These are phyloP conservation scores for Penicillium coprophilum DNA, from an alignment of 495 filamentous ascomycete species.

Conservation along the genomic window DNA sequence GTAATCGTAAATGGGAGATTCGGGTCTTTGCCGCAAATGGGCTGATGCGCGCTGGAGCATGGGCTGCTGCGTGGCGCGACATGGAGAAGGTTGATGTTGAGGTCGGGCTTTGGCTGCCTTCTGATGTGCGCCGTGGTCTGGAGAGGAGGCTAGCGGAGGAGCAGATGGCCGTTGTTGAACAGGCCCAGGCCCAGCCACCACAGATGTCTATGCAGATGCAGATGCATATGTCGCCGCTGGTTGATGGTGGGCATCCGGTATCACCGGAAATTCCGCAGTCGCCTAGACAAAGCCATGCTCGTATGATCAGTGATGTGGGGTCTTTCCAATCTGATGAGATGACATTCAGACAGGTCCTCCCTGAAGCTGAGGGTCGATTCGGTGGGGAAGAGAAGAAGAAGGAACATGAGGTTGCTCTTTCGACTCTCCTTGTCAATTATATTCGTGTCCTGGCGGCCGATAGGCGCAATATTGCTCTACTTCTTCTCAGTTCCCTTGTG, in stretches of 20 bases:
- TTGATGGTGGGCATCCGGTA: background rate
- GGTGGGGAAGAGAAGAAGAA: constrained; percentile 1
- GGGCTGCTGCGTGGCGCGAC: constrained; percentile 90
- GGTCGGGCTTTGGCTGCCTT: constrained; percentile 69
- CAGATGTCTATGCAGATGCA: constrained; percentile 21
- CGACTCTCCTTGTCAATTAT: constrained; percentile 66
- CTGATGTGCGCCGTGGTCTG: constrained; percentile 48
- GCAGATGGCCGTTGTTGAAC: constrained; percentile 12
- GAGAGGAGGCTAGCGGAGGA: constrained; percentile 41
- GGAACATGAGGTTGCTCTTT: constrained; percentile 45
- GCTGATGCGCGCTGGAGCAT: constrained; percentile 85
- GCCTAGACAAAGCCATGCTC: constrained; percentile 12
- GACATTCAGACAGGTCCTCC: background rate
- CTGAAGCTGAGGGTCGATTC: background rate
- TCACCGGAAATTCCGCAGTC: constrained; percentile 3
- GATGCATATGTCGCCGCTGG: constrained; percentile 6
- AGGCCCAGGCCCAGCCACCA: constrained; percentile 4
- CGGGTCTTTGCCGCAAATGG: constrained; percentile 93
- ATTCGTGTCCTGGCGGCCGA: constrained; percentile 66
- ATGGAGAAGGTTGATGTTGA: constrained; percentile 98
- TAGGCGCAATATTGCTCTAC: constrained; percentile 67
- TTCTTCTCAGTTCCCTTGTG: constrained; percentile 59
- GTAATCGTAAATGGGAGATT: constrained; percentile 70
- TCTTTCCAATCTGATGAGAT: constrained; percentile 8
- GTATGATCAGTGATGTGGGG: constrained; percentile 10